Percentiles rank a stretch among this genome's conserved stretches.
Evolutionary conservation across 352 stramenopile genomes (phyloP).

Genomic region (Globisporangium nagaii): DNA sequence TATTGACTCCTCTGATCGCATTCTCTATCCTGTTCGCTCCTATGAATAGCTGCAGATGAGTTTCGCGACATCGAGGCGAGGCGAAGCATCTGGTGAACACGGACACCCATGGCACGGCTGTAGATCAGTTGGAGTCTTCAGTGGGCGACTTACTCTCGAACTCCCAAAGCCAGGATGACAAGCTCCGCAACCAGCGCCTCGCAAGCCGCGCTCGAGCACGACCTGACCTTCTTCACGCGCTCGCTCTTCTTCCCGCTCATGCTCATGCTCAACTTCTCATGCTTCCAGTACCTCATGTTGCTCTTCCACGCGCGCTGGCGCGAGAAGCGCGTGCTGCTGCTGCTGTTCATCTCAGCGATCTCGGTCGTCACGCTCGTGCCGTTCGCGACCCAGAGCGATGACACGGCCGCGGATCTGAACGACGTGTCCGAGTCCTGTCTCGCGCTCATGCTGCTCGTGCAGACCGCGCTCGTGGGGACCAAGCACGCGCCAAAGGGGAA

Average conservation of each 20-base stretch:
- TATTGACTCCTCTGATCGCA: too few species aligned
- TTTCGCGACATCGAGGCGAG: background rate
- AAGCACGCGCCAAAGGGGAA: background rate
- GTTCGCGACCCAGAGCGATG: slow-evolving; percentile 9
- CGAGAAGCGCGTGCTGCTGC: slow-evolving; percentile 20
- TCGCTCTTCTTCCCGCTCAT: slow-evolving; percentile 23
- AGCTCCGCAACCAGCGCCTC: too few species aligned
- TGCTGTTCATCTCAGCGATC: slow-evolving; percentile 16
- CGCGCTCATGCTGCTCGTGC: slow-evolving; percentile 24
- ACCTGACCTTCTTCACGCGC: slow-evolving; percentile 6
- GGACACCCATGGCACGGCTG: too few species aligned
- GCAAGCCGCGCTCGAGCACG: background rate
- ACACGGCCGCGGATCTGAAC: slow-evolving; percentile 16
- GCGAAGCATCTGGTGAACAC: too few species aligned
- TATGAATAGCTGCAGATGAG: too few species aligned
- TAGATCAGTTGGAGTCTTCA: too few species aligned
- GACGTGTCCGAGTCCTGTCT: slow-evolving; percentile 26
- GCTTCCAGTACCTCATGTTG: slow-evolving; percentile 31
- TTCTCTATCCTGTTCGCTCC: too few species aligned
- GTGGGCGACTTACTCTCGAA: too few species aligned
- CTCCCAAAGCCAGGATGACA: background rate
- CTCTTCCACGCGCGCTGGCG: slow-evolving; percentile 21
- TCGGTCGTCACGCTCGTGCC: slow-evolving; percentile 20
- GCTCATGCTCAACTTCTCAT: slow-evolving; percentile 23
- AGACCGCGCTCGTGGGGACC: slow-evolving; percentile 14